These are phyloP conservation scores for Trypanosoma rangeli DNA, from an alignment of 208 protist genomes.

Conservation along the genomic window DNA sequence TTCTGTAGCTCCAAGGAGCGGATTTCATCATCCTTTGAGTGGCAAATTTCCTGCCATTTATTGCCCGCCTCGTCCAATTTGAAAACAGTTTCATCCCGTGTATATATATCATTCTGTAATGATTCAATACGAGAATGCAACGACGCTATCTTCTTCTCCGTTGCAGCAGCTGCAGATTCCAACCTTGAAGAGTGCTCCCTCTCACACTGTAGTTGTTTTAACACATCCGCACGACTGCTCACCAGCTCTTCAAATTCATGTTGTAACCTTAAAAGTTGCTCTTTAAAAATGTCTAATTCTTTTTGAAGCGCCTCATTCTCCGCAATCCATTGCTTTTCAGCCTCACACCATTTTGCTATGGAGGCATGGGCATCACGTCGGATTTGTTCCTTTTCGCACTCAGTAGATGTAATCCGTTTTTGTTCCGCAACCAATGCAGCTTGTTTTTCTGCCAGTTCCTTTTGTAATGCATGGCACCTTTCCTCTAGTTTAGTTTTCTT, in stretches of 20 bases:
- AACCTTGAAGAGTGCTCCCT: conserved; percentile 37
- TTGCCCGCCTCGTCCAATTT: conserved; percentile 63
- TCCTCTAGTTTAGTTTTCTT: conserved; percentile 65
- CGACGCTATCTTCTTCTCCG: conserved; percentile 40
- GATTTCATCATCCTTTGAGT: conserved; percentile 75
- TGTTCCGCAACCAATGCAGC: conserved; percentile 44
- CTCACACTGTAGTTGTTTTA: conserved; percentile 36
- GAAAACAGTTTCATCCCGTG: conserved; percentile 66
- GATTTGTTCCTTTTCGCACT: conserved; percentile 65
- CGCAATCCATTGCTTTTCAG: conserved; percentile 72
- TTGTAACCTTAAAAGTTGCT: conserved; percentile 14
- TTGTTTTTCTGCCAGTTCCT: conserved; percentile 63
- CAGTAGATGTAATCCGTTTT: conserved; percentile 33
- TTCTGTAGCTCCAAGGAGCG: conserved; percentile 52
- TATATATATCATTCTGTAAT: conserved; percentile 59
- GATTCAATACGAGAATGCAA: conserved; percentile 49
- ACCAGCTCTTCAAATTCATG: conserved; percentile 19
- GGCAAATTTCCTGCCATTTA: conserved; percentile 64
- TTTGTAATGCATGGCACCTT: conserved; percentile 57
- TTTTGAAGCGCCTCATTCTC: conserved; percentile 61
- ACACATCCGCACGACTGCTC: conserved; percentile 21
- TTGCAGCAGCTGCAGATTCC: conserved; percentile 17
- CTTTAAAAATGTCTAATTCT: conserved; percentile 29
- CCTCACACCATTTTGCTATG: conserved; percentile 72
- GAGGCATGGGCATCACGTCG: conserved; percentile 61